Percentiles rank a stretch among this genome's conserved stretches.
These are phyloP conservation scores for Dovyalis caffra DNA, from an alignment of 345 rosid genomes.

Conservation along the genomic window DNA sequence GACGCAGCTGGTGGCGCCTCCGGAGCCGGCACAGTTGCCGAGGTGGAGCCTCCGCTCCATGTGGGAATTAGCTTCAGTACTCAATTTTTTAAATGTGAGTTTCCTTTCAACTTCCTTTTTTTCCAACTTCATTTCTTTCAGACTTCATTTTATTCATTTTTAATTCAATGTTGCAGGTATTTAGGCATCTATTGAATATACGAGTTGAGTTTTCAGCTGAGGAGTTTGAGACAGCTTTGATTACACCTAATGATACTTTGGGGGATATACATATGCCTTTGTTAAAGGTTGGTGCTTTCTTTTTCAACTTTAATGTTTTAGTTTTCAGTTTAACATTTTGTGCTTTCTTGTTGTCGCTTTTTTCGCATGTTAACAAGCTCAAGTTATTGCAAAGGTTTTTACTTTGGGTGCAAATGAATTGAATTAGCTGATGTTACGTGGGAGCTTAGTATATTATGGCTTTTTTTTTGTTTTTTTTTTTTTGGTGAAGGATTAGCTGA, in stretches of 20 bases:
- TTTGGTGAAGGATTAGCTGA: conserved; percentile 4
- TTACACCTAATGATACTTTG: conserved; percentile 85
- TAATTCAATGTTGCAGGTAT: conserved; percentile 51
- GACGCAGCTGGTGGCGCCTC: conserved; percentile 72
- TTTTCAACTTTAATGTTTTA: conserved; percentile 1
- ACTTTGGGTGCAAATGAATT: conserved; percentile 19
- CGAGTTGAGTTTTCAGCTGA: conserved; percentile 85
- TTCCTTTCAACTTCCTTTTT: conserved; percentile 12
- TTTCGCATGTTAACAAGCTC: conserved; percentile 8
- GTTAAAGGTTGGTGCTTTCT: conserved; percentile 71
- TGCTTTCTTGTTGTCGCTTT: not conserved
- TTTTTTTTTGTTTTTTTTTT: not conserved
- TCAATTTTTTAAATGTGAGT: conserved; percentile 96
- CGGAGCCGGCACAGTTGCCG: conserved; percentile 79
- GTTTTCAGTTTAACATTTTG: not conserved
- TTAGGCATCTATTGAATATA: conserved; percentile 82
- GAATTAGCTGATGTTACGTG: not conserved
- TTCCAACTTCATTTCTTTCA: conserved; percentile 7
- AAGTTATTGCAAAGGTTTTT: conserved; percentile 5
- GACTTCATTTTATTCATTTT: conserved; percentile 8
- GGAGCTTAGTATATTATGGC: not conserved
- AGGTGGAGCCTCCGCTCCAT: conserved; percentile 95
- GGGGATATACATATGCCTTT: conserved; percentile 92
- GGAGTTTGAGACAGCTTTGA: conserved; percentile 93
- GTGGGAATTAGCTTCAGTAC: conserved; percentile 97